Conservation (phyloP, 805 yeast genomes). For the Cyberlindnera galapagoensis region DNA sequence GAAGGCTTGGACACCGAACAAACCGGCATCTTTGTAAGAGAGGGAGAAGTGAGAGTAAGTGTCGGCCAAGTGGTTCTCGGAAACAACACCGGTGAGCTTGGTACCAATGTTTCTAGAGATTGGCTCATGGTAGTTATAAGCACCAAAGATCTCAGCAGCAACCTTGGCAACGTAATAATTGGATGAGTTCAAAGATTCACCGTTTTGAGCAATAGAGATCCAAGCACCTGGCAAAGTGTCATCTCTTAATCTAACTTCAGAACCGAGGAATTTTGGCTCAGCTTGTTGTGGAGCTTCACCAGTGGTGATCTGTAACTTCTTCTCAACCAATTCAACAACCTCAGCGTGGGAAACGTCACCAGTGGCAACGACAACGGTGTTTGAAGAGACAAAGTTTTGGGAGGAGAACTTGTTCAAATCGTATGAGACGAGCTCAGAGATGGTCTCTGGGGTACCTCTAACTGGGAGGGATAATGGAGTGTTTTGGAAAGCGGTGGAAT, state of each 20-base stretch:
- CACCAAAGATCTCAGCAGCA: constrained; percentile 59
- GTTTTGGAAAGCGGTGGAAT: constrained; percentile 83
- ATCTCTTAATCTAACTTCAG: constrained; percentile 84
- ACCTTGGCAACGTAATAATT: constrained; percentile 67
- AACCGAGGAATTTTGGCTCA: constrained; percentile 69
- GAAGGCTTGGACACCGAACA: constrained; percentile 76
- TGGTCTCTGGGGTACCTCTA: constrained; percentile 64
- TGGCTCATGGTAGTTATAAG: constrained; percentile 49
- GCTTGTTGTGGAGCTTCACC: constrained; percentile 45
- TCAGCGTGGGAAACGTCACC: constrained; percentile 69
- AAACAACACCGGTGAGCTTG: constrained; percentile 61
- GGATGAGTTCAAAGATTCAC: constrained; percentile 59
- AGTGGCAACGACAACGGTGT: constrained; percentile 61
- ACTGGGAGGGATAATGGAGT: constrained; percentile 73
- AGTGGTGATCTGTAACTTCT: constrained; percentile 39
- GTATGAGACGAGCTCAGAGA: constrained; percentile 47
- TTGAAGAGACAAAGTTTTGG: constrained; percentile 53
- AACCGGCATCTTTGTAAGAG: constrained; percentile 71
- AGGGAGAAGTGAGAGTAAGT: constrained; percentile 64
- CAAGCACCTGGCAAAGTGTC: constrained; percentile 80
- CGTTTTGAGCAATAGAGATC: constrained; percentile 68
- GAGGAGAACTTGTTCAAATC: constrained; percentile 54
- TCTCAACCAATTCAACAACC: constrained; percentile 59
- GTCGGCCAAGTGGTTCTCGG: constrained; percentile 69
- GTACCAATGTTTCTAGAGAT: constrained; percentile 55